Conservation (phyloP, 805 yeast species). For the Kodamaea restingae region DNA sequence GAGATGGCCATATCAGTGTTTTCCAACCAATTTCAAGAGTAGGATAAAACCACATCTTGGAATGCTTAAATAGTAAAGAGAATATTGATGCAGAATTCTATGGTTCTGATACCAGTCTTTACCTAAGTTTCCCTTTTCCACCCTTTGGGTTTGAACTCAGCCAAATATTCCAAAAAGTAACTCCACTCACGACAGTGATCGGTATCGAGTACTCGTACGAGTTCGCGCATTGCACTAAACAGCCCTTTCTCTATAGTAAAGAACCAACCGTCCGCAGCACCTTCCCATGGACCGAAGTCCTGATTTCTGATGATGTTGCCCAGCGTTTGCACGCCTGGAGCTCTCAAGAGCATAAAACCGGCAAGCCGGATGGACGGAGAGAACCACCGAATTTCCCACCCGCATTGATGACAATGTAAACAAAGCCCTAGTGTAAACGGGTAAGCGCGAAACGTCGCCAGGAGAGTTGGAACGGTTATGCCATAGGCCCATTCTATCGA, state of each 20-base stretch:
- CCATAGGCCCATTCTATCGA: slow-evolving; percentile 11
- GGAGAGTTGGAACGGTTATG: slow-evolving; percentile 28
- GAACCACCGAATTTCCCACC: slow-evolving; percentile 69
- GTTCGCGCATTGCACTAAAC: slow-evolving; percentile 62
- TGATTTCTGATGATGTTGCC: slow-evolving; percentile 56
- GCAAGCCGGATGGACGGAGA: slow-evolving; percentile 38
- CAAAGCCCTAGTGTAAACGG: slow-evolving; percentile 33
- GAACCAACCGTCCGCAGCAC: slow-evolving; percentile 56
- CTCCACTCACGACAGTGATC: slow-evolving; percentile 51
- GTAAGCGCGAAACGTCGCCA: slow-evolving; percentile 46
- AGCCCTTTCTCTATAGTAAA: slow-evolving; percentile 32
- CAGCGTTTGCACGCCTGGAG: slow-evolving; percentile 53
- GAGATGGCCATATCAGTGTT: too few species aligned
- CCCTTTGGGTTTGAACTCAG: too few species aligned
- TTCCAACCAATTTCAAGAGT: too few species aligned
- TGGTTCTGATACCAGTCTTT: too few species aligned
- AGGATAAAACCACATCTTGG: too few species aligned
- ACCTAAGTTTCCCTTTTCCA: too few species aligned
- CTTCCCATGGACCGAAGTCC: slow-evolving; percentile 42
- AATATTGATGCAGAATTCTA: too few species aligned
- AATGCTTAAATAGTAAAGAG: too few species aligned
- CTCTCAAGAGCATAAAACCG: slow-evolving; percentile 49
- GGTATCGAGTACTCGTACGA: slow-evolving; percentile 53
- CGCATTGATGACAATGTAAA: slow-evolving; percentile 20
- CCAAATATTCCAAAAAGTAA: slow-evolving; percentile 20